phyloP scores from a whole-genome alignment of 495 filamentous ascomycete species.

The Podospora anserina region DNA sequence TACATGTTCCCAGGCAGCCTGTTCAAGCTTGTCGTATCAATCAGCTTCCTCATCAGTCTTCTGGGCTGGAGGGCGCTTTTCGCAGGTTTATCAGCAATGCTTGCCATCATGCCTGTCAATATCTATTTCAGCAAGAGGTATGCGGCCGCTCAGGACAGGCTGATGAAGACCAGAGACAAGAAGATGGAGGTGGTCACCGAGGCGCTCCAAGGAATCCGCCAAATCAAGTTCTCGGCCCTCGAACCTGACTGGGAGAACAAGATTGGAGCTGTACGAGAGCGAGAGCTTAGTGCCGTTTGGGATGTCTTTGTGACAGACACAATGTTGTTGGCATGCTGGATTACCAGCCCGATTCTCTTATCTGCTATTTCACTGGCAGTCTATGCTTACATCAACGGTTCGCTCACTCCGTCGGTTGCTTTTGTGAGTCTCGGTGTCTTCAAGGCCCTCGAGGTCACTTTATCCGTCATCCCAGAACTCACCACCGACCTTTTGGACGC shows the following conservation, averaged over 20 bases:
- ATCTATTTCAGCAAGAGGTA: slow-evolving; percentile 66
- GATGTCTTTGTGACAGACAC: slow-evolving; percentile 59
- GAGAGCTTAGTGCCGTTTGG: slow-evolving; percentile 66
- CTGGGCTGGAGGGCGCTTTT: slow-evolving; percentile 71
- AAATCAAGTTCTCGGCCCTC: slow-evolving; percentile 86
- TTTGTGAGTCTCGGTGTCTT: slow-evolving; percentile 80
- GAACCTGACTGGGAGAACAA: slow-evolving; percentile 76
- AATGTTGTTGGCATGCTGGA: slow-evolving; percentile 63
- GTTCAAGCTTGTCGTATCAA: slow-evolving; percentile 61
- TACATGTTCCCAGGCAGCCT: slow-evolving; percentile 61
- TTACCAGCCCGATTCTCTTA: slow-evolving; percentile 69
- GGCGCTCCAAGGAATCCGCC: slow-evolving; percentile 76
- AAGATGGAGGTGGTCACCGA: slow-evolving; percentile 79
- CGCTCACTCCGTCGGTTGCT: slow-evolving; percentile 68
- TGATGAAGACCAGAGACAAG: slow-evolving; percentile 78
- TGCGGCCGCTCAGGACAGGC: slow-evolving; percentile 58
- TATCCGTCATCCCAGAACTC: slow-evolving; percentile 70
- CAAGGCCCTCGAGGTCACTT: slow-evolving; percentile 62
- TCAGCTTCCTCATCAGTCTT: slow-evolving; percentile 61
- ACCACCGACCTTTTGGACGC: slow-evolving; percentile 68
- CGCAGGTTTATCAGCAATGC: slow-evolving; percentile 63
- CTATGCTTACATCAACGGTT: slow-evolving; percentile 61
- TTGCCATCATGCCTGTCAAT: slow-evolving; percentile 66
- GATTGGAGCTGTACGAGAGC: slow-evolving; percentile 61
- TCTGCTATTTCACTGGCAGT: slow-evolving; percentile 67